Percentiles rank a stretch among this genome's conserved stretches.
phyloP scores from a whole-genome alignment of 202 grass and related monocot genomes.

The Zizania palustris region DNA sequence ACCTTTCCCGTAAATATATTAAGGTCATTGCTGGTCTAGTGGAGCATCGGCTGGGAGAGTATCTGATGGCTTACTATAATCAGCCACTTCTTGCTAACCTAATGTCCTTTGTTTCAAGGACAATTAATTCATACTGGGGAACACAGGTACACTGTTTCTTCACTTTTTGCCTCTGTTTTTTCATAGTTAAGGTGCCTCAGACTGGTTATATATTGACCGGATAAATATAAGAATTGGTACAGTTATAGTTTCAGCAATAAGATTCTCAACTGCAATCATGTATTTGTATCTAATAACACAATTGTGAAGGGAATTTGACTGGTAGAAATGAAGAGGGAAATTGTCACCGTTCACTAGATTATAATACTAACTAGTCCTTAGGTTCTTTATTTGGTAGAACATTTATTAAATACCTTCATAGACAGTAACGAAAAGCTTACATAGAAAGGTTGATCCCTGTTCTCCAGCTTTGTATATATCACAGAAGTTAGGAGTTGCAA shows the following conservation, averaged over 20 bases:
- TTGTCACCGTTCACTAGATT: not conserved
- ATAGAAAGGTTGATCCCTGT: not conserved
- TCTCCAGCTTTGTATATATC: slow-evolving; percentile 10
- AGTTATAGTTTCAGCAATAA: not conserved
- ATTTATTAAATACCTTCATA: slow-evolving; percentile 24
- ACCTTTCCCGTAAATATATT: slow-evolving; percentile 41
- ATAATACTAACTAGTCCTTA: not conserved
- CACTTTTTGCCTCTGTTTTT: slow-evolving; percentile 31
- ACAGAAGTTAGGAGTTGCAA: not conserved
- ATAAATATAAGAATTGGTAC: not conserved
- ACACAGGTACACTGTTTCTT: slow-evolving; percentile 70
- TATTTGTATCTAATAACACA: not conserved
- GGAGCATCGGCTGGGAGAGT: slow-evolving; percentile 82
- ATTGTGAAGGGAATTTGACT: not conserved
- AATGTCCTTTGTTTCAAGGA: slow-evolving; percentile 75
- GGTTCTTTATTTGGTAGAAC: slow-evolving; percentile 20
- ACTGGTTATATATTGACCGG: not conserved
- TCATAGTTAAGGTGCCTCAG: slow-evolving; percentile 18
- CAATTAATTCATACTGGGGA: slow-evolving; percentile 97
- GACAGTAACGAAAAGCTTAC: slow-evolving; percentile 12
- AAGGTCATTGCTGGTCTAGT: slow-evolving; percentile 94
- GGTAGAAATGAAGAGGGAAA: slow-evolving; percentile 7
- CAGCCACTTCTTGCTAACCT: slow-evolving; percentile 67
- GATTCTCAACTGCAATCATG: not conserved
- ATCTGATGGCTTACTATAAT: slow-evolving; percentile 76